These are phyloP conservation scores for Paramecium sexaurelia DNA, from an alignment of 73 alveolate genomes.

Conservation along the genomic window DNA sequence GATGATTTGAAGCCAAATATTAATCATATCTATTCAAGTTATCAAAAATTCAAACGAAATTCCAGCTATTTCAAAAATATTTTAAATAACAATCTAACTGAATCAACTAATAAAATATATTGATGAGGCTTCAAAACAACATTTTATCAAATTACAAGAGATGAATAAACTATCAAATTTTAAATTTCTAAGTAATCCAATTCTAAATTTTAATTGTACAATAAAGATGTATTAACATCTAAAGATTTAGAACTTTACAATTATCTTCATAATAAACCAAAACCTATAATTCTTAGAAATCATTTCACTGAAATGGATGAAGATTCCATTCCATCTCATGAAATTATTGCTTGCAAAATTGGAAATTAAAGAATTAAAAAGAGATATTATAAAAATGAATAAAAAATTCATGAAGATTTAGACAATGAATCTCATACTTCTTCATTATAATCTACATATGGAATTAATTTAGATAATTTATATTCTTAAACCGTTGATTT, in stretches of 20 bases:
- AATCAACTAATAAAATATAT: background rate
- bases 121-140: background rate
- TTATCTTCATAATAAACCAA: slow-evolving; percentile 32
- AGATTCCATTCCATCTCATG: background rate
- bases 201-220: background rate
- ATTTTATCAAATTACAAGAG: background rate
- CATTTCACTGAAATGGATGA: slow-evolving; percentile 31
- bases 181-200: background rate
- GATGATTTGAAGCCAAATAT: slow-evolving; percentile 10
- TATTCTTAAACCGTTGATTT: slow-evolving; percentile 37
- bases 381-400: background rate
- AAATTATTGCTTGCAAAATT: background rate
- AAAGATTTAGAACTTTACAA: slow-evolving; percentile 5
- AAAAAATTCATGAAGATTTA: background rate
- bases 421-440: slow-evolving; percentile 51
- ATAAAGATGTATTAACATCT: slow-evolving; percentile 23
- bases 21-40: background rate
- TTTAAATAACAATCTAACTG: background rate
- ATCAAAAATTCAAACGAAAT: background rate
- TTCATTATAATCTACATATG: slow-evolving; percentile 36
- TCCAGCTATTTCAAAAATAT: background rate
- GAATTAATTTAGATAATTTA: slow-evolving; percentile 35
- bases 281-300: background rate
- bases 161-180: background rate
- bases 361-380: background rate